phyloP scores from a whole-genome alignment of 2,329 filamentous ascomycete genomes.

The Aspergillus sp. region DNA sequence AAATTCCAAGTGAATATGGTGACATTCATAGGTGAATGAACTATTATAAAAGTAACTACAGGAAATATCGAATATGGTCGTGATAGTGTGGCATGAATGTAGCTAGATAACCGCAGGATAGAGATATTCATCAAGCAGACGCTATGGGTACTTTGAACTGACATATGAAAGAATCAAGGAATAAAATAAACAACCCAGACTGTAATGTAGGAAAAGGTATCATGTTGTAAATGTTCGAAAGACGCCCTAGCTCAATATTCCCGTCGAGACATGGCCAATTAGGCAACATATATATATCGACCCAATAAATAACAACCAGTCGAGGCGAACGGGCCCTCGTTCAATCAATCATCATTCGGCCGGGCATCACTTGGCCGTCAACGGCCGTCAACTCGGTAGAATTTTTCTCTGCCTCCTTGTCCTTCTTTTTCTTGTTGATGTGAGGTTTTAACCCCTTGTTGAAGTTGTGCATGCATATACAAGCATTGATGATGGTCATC shows the following conservation, averaged over 20 bases:
- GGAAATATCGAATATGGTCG: conserved; percentile 17
- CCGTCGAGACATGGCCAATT: conserved; percentile 9
- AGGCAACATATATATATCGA: conserved; percentile 13
- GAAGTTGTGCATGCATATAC: conserved; percentile 89
- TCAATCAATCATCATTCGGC: conserved; percentile 49
- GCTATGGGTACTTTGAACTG: conserved; percentile 17
- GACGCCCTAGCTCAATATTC: conserved; percentile 16
- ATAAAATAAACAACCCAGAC: conserved; percentile 3
- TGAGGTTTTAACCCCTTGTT: conserved; percentile 85
- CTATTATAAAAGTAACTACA: conserved; percentile 13
- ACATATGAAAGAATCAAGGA: conserved; percentile 1
- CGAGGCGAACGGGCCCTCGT: neutral
- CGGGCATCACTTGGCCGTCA: conserved; percentile 32
- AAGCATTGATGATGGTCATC: conserved; percentile 81
- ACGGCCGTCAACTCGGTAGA: conserved; percentile 44
- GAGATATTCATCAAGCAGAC: conserved; percentile 18
- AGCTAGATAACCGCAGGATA: conserved; percentile 3
- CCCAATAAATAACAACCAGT: neutral
- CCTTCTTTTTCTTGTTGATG: conserved; percentile 60
- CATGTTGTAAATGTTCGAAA: conserved; percentile 28
- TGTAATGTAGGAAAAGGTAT: conserved; percentile 29
- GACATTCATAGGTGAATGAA: neutral
- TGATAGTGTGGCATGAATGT: conserved; percentile 20
- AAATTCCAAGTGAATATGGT: neutral
- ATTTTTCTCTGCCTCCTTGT: conserved; percentile 50